Conservation (phyloP, 768 basidiomycete species). For the Suillus decipiens region DNA sequence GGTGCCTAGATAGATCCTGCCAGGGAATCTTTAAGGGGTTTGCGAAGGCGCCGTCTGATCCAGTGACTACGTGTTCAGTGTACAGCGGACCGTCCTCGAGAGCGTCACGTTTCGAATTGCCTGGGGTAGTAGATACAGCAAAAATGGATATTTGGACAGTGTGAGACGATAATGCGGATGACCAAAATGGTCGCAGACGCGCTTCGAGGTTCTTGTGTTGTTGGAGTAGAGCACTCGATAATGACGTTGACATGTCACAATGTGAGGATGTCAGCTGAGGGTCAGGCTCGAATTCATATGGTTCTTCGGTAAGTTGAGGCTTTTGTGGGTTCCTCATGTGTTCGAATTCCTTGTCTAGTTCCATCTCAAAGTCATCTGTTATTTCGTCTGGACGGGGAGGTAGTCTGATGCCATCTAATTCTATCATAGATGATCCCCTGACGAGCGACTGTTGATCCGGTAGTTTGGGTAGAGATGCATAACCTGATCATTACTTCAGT, state of each 20-base stretch:
- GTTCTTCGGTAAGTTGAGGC: conserved; percentile 7
- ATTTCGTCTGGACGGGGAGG: conserved; percentile 64
- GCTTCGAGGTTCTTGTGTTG: conserved; percentile 76
- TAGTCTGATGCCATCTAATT: conserved; percentile 42
- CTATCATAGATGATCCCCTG: conserved; percentile 21
- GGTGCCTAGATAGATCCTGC: conserved; percentile 68
- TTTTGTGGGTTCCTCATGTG: conserved; percentile 19
- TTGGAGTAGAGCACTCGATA: conserved; percentile 37
- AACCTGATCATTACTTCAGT: conserved; percentile 47
- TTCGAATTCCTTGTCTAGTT: conserved; percentile 54
- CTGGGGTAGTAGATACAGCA: conserved; percentile 23
- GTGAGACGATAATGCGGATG: conserved; percentile 65
- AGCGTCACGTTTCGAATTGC: conserved; percentile 27
- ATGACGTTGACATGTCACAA: conserved; percentile 14
- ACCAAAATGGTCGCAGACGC: conserved; percentile 82
- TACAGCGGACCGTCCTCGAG: conserved; percentile 48
- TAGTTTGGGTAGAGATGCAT: conserved; percentile 71
- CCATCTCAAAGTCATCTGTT: conserved; percentile 56
- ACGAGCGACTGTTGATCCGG: conserved; percentile 24
- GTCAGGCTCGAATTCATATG: conserved; percentile 4
- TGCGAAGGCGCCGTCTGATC: conserved; percentile 74
- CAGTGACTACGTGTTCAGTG: conserved; percentile 54
- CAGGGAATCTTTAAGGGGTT: conserved; percentile 62
- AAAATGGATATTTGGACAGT: conserved; percentile 65
- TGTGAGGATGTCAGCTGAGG: conserved; percentile 25